Evolutionary conservation across 768 basidiomycete genomes (phyloP), one percentile per base, ranked within the genome.

Genomic region (Xanthoconium purpureum): DNA sequence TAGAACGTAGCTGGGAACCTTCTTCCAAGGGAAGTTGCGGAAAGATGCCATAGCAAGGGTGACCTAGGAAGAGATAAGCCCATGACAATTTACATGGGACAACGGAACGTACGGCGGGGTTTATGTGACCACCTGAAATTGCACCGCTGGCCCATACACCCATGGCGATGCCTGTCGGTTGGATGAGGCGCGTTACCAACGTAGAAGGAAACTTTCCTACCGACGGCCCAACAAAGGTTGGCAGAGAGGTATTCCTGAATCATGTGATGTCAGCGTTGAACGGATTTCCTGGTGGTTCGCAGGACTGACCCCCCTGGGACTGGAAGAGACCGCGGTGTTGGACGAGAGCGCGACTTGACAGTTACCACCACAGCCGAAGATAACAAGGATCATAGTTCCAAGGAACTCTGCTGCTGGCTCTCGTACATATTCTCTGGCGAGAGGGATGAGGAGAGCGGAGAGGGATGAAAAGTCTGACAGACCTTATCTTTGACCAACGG

Each of bases 11-110:
- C 62, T 77, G 0, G 91, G 91, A 0, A 91, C 91, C 67, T 92
- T 92, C 60, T 77, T 79, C 86, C 88, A 88, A 0, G 91, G 88
- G 71, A 93, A 91, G 43, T 78, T 79, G 59, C 90, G 83, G 69
- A 84, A 84, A 3, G 81, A 75, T 5, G 87, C 88, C 44, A 91
- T 64, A 14, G 83, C 78, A 48, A 93, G 70, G 15, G 91, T 93
- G 29, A 91, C 78, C 85, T 87, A 29, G 32, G 5, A 10, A n/a
- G 39, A 32, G 36, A 29, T 66, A n/a, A 63, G 52, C 17, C 18
- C 13, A 33, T 8, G 30, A 6, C 15, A 35, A 7, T 1, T 38
- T 18, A 52, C 18, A 42, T 18, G 17, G 14, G 28, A 39, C 12
- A 24, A 37, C 5, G 24, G 6, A 32, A 71, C 77, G n/a, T 68